Evolutionary conservation across 129 eudicot species (phyloP), one percentile per base, ranked within the genome.

Genomic region (Gnaphalium uliginosum): DNA sequence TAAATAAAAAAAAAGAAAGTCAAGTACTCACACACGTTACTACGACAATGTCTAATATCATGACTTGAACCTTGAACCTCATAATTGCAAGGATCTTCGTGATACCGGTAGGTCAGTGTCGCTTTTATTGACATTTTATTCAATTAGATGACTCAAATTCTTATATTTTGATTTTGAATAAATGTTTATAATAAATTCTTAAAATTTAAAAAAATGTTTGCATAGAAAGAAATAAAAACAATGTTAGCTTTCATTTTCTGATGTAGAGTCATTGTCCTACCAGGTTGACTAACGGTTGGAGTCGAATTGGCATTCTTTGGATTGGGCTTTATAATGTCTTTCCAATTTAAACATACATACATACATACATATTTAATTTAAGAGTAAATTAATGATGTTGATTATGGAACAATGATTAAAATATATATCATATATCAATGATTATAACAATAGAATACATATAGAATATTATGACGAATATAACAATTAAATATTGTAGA

Each of bases 401-500:
- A 46, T 46, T 61, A 74, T 62, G 61, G 43, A 68, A 68, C 60
- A 46, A 71, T 71, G 33, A 78, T 70, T 27, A 70, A 19, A 19
- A 29, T 15, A 8, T 46, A 14, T 46, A 29, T 26, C 30, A 8
- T 46, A 14, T 46, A 29, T 26, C 30, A 73, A 59, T 22, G 24
- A 43, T 43, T 26, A 27, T 17, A 6, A 77, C n/a, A 23, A 56
- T 1, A 14, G 14, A 2, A 14, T 46, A 46, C 53, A 46, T 46
- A 46, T 14, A 21, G 67, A 25, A 67, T 71, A 78, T 77, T 61
- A 82, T 73, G 51, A 51, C 60, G 24, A 78, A 46, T 48, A 19
- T 17, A 62, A 18, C 70, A 61, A n/a, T 23, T 62, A 48, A 69
- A 46, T 78, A 70, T 22, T 50, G 21, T 78, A 2, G 30, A 78